A percentile compares a stretch with the other conserved stretches of the same genome.
phyloP scores from a whole-genome alignment of 1,139 yeast species.

The Magnusiomyces fungicola region DNA sequence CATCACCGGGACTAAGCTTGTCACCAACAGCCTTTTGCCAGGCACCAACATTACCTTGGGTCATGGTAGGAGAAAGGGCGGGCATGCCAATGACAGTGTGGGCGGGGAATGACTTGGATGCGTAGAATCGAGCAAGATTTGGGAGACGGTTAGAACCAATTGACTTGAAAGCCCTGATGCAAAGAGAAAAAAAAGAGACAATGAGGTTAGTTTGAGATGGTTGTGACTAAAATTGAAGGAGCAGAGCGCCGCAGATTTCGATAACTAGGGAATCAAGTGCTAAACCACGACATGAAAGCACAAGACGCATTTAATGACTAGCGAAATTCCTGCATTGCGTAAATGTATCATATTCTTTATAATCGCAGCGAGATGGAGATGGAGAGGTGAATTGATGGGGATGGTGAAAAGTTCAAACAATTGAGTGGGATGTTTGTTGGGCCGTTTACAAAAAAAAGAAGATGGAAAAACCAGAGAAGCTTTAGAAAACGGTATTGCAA shows the following conservation, averaged over 20 bases:
- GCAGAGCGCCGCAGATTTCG: too few species aligned
- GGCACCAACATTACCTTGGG: conserved; percentile 81
- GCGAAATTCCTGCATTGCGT: too few species aligned
- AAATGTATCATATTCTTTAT: too few species aligned
- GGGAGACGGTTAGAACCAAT: too few species aligned
- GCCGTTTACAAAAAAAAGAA: not conserved
- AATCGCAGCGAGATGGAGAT: too few species aligned
- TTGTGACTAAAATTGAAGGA: too few species aligned
- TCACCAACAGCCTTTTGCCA: conserved; percentile 93
- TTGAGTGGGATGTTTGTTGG: too few species aligned
- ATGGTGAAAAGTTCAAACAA: not conserved
- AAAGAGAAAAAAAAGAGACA: not conserved
- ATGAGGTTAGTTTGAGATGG: too few species aligned
- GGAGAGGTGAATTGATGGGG: not conserved
- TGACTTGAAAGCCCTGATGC: too few species aligned
- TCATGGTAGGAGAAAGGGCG: conserved; percentile 97
- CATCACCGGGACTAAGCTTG: conserved; percentile 79
- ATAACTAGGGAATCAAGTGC: too few species aligned
- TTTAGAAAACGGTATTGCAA: not conserved
- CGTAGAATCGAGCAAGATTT: conserved; percentile 30
- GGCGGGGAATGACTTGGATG: conserved; percentile 39
- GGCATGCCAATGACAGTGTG: conserved; percentile 79
- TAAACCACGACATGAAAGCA: too few species aligned
- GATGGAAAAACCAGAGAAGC: not conserved
- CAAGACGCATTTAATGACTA: too few species aligned